Percentiles rank a stretch among this genome's conserved stretches.
These are phyloP conservation scores for Hydnum rufescens DNA, from an alignment of 768 basidiomycete genomes.

Conservation along the genomic window DNA sequence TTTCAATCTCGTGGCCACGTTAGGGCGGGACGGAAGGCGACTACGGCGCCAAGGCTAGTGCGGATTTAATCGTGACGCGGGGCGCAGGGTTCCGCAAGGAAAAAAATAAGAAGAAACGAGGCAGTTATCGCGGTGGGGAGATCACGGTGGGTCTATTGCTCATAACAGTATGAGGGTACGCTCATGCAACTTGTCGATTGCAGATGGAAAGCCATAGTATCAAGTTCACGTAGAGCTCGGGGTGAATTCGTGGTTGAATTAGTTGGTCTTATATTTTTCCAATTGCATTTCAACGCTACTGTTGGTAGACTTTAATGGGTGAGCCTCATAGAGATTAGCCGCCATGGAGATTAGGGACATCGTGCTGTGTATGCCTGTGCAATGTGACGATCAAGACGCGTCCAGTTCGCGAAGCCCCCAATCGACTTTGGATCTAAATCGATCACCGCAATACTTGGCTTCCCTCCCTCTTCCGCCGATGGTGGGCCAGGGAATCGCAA, in stretches of 20 bases:
- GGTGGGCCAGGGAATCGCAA: conserved; percentile 18
- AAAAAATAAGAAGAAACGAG: conserved; percentile 99
- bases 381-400: conserved; percentile 50
- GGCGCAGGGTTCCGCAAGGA: conserved; percentile 95
- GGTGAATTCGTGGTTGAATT: too few species aligned
- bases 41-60: conserved; percentile 71
- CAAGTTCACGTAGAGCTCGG: conserved; percentile 35
- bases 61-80: conserved; percentile 80
- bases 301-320: too few species aligned
- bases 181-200: neutral
- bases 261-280: too few species aligned
- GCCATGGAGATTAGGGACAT: too few species aligned
- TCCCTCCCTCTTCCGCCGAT: neutral
- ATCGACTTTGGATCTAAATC: conserved; percentile 74
- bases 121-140: conserved; percentile 83
- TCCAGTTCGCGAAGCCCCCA: conserved; percentile 47
- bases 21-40: conserved; percentile 52
- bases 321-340: too few species aligned
- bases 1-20: neutral
- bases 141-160: conserved; percentile 48
- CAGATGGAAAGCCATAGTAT: conserved; percentile 74
- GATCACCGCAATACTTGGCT: conserved; percentile 39
- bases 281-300: too few species aligned
- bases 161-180: neutral
- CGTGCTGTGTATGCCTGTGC: conserved; percentile 15